Conservation (phyloP, 2,329 filamentous ascomycete genomes). For the Diaporthe amygdali region DNA sequence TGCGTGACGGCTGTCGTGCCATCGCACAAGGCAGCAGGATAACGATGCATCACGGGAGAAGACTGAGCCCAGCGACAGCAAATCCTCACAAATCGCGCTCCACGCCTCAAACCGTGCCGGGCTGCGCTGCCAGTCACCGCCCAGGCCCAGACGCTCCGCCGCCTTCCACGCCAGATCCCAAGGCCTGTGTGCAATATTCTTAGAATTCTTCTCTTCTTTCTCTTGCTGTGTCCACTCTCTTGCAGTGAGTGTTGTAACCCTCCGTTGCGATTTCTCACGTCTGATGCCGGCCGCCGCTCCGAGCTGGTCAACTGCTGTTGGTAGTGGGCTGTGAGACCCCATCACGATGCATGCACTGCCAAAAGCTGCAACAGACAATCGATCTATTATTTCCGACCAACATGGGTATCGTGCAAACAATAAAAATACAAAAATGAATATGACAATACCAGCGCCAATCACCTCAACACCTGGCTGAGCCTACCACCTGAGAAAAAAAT, state of each 20-base stretch:
- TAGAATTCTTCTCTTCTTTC: not conserved
- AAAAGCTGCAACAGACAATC: not conserved
- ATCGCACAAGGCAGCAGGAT: not conserved
- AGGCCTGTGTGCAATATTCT: conserved; percentile 9
- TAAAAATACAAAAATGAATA: not conserved
- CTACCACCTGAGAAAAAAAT: not conserved
- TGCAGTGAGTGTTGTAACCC: not conserved
- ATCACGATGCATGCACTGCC: too few relatives aligned
- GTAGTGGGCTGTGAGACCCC: not conserved
- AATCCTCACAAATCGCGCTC: not conserved
- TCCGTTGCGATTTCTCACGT: not conserved
- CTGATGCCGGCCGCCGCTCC: not conserved
- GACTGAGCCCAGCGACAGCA: not conserved
- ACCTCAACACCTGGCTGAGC: not conserved
- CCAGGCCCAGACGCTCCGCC: conserved; percentile 5
- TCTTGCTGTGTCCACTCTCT: not conserved
- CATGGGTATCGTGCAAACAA: not conserved
- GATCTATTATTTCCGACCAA: not conserved
- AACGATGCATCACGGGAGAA: not conserved
- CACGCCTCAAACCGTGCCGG: not conserved
- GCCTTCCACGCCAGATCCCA: not conserved
- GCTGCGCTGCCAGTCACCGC: not conserved
- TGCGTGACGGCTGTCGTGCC: not conserved
- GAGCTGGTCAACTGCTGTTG: too few relatives aligned
- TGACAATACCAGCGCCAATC: not conserved